Percentiles rank a stretch among this genome's conserved stretches.
phyloP scores from a whole-genome alignment of 2,329 filamentous ascomycete species.

The Cladosporium sp. region DNA sequence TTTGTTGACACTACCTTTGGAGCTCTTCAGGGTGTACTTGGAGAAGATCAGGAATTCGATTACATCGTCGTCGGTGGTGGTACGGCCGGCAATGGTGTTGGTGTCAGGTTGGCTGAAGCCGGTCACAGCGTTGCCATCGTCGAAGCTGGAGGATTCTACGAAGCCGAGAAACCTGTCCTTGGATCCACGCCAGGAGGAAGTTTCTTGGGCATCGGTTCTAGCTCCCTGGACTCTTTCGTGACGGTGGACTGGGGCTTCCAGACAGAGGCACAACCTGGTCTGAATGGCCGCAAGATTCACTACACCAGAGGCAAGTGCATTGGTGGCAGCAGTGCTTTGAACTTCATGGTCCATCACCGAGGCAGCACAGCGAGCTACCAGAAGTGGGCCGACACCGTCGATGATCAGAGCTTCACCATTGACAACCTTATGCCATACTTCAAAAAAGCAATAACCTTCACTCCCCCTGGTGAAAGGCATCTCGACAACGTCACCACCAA shows the following conservation, averaged over 20 bases:
- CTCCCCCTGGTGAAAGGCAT: constrained; percentile 20
- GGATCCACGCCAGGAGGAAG: constrained; percentile 19
- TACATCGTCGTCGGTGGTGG: constrained; percentile 28
- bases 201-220: constrained; percentile 15
- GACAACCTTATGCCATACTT: constrained; percentile 25
- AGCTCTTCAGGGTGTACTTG: neutral
- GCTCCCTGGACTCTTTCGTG: constrained; percentile 12
- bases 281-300: constrained; percentile 15
- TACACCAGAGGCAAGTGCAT: constrained; percentile 30
- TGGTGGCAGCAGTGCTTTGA: constrained; percentile 26
- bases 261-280: constrained; percentile 22
- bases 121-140: constrained; percentile 26
- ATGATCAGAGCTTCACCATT: constrained; percentile 30
- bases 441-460: constrained; percentile 19
- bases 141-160: constrained; percentile 32
- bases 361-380: constrained; percentile 30
- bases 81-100: constrained; percentile 24
- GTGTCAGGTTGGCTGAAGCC: constrained; percentile 21
- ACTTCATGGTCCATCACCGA: constrained; percentile 27
- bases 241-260: constrained; percentile 27
- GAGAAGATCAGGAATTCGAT: constrained; percentile 17
- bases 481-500: constrained; percentile 24
- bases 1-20: constrained; percentile 1
- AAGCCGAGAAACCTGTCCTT: constrained; percentile 14
- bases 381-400: constrained; percentile 35